Base-by-base conservation (phyloP, 495 filamentous ascomycete genomes). In the Xylaria telfairii region DNA sequence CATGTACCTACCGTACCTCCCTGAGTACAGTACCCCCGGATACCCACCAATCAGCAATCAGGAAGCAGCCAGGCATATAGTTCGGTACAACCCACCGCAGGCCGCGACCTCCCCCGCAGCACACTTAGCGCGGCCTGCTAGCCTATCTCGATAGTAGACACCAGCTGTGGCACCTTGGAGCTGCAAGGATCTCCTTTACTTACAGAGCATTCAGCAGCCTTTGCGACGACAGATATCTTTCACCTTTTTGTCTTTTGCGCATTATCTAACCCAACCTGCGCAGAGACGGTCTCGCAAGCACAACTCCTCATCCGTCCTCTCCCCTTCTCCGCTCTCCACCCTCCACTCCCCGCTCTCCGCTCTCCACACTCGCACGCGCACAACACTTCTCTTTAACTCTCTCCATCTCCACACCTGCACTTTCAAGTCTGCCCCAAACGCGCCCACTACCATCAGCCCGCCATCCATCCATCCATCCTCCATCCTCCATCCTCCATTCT, bases 171-270 rank as follows among this genome's bases (percentile, higher is more conserved):
- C 56, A 21, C 32, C 56, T 59, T 21, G 30, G 32, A 59, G 21
- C 37, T 59, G 32, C 56, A 59, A 59, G 56, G 56, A 37, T 59
- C 56, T 37, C 32, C 30, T 32, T 34, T 19, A 46, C 4, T n/a
- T 59, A 37, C 8, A 12, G n/a, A n/a, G n/a, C 24, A 34, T 26
- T 41, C 39, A 15, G 32, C 19, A 30, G 34, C 32, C 39, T 61
- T 57, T 63, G 67, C 67, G 59, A 69, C 67, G 8, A 26, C 67
- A 53, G 8, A 26, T 56, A 53, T 54, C 44, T 32, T 59, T 21
- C 56, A n/a, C 21, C 21, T 61, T 69, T 54, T 24, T 49, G 17
- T 51, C 46, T 44, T 17, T 53, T 30, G 44, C 67, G 57, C 67
- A 69, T 54, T 28, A 69, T 53, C 56, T 44, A 53, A 54, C 44